Evolutionary conservation across 2,329 filamentous ascomycete genomes (phyloP), one percentile per base, ranked within the genome.

Genomic region (Fusarium annulatum): DNA sequence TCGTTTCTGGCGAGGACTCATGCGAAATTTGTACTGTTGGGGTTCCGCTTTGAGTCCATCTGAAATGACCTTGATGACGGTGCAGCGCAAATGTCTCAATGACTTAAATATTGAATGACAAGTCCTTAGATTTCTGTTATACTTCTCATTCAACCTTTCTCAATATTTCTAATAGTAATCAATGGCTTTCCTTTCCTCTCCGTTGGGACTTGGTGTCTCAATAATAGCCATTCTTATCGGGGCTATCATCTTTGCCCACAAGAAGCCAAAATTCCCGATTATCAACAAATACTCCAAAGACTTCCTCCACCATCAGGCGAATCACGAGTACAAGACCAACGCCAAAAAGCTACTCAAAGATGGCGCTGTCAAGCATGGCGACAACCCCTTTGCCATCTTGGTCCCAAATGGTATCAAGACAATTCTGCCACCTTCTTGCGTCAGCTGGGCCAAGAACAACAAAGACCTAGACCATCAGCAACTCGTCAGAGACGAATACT

Each of bases 381-480:
- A 55, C 1, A 18, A 3, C 0, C 60, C 41, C 1, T 63, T 46
- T 9, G 7, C 16, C 2, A 46, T 63, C 14, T 1, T 38, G 9
- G 41, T 63, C 7, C 60, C 60, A n/a, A 63, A 63, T 4, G 60
- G 60, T 3, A 18, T 46, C 0, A 60, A 60, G 5, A n/a, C 43
- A 2, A 48, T 48, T 9, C 60, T 63, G 10, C 41, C 41, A 2
- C 60, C 53, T 2, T 46, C 34, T 2, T 23, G 9, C 4, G 26
- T 34, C 4, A 9, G 15, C 6, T 63, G 60, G 60, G 52, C 36
- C 9, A 63, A 60, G 4, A 46, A 46, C 26, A 63, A 60, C n/a
- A 63, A 48, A 9, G 39, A 63, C 6, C 1, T 60, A 10, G 53
- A 63, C 4, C 53, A 63, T 1, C 34, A 63, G 11, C 60, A 63